These are phyloP conservation scores for Xerocomus minutiporus DNA, from an alignment of 1,284 basidiomycete species.

Conservation along the genomic window DNA sequence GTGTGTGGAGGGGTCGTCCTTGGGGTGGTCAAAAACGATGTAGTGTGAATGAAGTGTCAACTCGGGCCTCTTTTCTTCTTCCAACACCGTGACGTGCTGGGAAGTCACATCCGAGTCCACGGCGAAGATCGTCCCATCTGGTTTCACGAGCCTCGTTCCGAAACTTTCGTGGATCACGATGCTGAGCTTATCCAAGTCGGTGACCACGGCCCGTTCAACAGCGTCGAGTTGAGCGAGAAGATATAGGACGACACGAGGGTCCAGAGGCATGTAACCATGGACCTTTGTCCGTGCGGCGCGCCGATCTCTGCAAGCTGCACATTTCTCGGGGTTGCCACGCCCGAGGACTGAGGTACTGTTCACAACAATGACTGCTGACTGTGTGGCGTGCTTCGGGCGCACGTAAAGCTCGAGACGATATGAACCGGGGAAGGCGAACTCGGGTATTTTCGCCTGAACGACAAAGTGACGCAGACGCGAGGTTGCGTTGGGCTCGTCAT, in stretches of 20 bases:
- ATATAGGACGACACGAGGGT: slow-evolving; percentile 15
- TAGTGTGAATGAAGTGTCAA: not conserved
- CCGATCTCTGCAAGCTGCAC: slow-evolving; percentile 12
- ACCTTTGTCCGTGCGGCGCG: slow-evolving; percentile 8
- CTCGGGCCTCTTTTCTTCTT: not conserved
- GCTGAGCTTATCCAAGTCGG: slow-evolving; percentile 2
- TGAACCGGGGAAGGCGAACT: slow-evolving; percentile 19
- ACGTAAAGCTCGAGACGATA: slow-evolving; percentile 20
- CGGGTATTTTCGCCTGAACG: slow-evolving; percentile 10
- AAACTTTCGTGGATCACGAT: slow-evolving; percentile 9
- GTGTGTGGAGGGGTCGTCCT: no score
- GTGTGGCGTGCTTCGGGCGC: not conserved
- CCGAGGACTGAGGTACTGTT: slow-evolving; percentile 16
- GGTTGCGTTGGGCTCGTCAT: not conserved
- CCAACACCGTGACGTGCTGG: not conserved
- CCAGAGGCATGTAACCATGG: slow-evolving; percentile 15
- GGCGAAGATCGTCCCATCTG: slow-evolving; percentile 16
- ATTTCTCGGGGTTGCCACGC: slow-evolving; percentile 7
- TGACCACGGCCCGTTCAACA: not conserved
- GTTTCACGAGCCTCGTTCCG: slow-evolving; percentile 10
- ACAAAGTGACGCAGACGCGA: slow-evolving; percentile 8
- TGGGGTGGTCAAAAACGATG: not conserved
- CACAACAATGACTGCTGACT: slow-evolving; percentile 1
- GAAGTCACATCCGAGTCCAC: no score
- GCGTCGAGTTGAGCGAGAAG: slow-evolving; percentile 2